Percentiles rank a stretch among this genome's conserved stretches.
phyloP scores from a whole-genome alignment of 1,284 basidiomycete genomes.

The Malassezia obtusa region DNA sequence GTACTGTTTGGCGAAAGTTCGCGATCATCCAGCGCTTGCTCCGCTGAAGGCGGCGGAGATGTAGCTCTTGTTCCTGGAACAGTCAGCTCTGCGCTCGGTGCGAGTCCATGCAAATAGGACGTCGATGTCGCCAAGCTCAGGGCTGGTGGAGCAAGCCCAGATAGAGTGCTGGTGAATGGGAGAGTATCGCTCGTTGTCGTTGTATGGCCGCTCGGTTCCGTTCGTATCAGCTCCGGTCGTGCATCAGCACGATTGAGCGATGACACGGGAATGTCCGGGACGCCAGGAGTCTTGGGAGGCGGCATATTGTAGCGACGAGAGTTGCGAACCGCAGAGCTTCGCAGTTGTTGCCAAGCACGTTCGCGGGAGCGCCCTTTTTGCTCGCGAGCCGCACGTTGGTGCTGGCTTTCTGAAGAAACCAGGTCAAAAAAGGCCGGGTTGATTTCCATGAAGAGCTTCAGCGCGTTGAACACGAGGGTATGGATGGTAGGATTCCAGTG shows the following conservation, averaged over 20 bases:
- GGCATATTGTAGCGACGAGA: conserved; percentile 29
- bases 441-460: conserved; percentile 98
- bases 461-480: conserved; percentile 95
- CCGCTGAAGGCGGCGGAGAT: conserved; percentile 21
- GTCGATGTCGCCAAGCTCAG: conserved; percentile 11
- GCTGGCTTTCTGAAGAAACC: conserved; percentile 85
- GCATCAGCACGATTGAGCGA: too few species aligned
- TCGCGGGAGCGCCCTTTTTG: conserved; percentile 38
- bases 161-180: conserved; percentile 7
- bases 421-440: conserved; percentile 92
- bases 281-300: conserved; percentile 3
- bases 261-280: neutral
- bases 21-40: conserved; percentile 22
- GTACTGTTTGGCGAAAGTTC: conserved; percentile 23
- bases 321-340: conserved; percentile 37
- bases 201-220: too few species aligned
- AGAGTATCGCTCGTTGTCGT: neutral
- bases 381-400: conserved; percentile 55
- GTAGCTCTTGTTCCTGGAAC: conserved; percentile 13
- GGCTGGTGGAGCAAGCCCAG: conserved; percentile 13
- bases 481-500: conserved; percentile 99
- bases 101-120: conserved; percentile 2
- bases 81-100: conserved; percentile 10
- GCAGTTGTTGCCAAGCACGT: conserved; percentile 38
- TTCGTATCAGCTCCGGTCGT: too few species aligned